Conservation (phyloP, 768 basidiomycete species). For the Trametes sanguinea region DNA sequence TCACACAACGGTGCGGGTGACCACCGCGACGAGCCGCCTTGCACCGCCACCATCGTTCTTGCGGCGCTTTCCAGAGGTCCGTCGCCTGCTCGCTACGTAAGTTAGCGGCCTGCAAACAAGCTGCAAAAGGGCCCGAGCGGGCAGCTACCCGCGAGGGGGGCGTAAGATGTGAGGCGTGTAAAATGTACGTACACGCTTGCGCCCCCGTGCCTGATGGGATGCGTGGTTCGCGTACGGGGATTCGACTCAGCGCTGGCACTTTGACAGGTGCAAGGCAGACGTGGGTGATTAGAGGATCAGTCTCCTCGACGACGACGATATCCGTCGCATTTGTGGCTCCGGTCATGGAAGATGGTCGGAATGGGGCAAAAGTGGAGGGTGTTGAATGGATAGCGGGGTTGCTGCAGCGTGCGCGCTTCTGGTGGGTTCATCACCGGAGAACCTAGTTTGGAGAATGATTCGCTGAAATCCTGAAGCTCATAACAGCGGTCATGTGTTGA, state of each 20-base stretch:
- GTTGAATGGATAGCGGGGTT: no score
- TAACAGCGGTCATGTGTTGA: neutral
- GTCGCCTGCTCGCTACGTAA: neutral
- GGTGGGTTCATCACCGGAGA: no score
- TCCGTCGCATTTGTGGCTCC: neutral
- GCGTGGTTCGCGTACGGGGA: neutral
- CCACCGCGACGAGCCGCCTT: neutral
- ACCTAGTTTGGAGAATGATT: no score
- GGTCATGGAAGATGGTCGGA: no score
- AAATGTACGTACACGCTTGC: slow-evolving; percentile 2
- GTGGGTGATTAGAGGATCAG: neutral
- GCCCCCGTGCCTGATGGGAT: slow-evolving; percentile 5
- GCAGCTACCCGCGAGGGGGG: slow-evolving; percentile 1
- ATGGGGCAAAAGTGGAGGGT: no score
- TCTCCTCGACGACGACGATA: neutral
- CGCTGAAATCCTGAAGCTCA: no score
- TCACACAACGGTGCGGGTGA: neutral
- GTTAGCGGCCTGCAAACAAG: neutral
- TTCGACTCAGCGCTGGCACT: neutral
- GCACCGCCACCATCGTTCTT: slow-evolving; percentile 19
- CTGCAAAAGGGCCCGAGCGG: slow-evolving; percentile 3
- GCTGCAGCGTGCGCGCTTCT: no score
- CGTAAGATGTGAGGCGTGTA: neutral
- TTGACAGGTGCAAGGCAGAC: neutral
- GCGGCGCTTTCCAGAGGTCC: neutral